Evolutionary conservation across 1,284 basidiomycete genomes (phyloP).

Genomic region (Cystobasidium sp.): DNA sequence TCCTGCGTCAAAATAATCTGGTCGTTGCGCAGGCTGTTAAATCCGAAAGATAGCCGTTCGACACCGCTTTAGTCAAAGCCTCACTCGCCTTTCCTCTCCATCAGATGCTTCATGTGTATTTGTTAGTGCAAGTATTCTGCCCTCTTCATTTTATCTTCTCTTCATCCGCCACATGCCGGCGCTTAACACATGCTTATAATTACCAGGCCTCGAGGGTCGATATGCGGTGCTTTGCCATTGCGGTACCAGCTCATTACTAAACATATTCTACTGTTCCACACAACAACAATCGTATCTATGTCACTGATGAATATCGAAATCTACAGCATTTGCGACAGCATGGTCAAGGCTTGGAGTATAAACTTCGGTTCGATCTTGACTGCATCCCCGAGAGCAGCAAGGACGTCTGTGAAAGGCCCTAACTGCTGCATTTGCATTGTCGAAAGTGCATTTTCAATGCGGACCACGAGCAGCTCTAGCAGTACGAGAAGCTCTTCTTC

Average conservation of each 20-base stretch:
- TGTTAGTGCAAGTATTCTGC: too few species aligned
- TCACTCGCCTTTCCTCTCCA: too few species aligned
- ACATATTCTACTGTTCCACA: not conserved
- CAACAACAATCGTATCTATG: constrained; percentile 15
- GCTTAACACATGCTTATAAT: too few species aligned
- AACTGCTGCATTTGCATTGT: constrained; percentile 60
- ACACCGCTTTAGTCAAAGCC: too few species aligned
- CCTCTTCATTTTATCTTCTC: too few species aligned
- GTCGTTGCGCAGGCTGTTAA: not conserved
- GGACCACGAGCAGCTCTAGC: constrained; percentile 65
- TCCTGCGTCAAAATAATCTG: not conserved
- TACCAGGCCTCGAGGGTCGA: too few species aligned
- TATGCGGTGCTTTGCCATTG: too few species aligned
- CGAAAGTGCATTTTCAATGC: constrained; percentile 79
- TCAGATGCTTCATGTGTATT: too few species aligned
- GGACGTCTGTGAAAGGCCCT: constrained; percentile 54
- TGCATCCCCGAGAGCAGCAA: constrained; percentile 50
- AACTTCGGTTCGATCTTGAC: constrained; percentile 47
- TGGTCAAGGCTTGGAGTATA: constrained; percentile 41
- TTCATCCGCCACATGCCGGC: too few species aligned
- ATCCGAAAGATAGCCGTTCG: not conserved
- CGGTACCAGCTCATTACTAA: too few species aligned
- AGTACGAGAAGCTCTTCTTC: constrained; percentile 76
- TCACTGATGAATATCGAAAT: constrained; percentile 2
- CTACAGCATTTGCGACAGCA: constrained; percentile 44